These are phyloP conservation scores for Phytophthora kernoviae DNA, from an alignment of 352 stramenopile species.

Conservation along the genomic window DNA sequence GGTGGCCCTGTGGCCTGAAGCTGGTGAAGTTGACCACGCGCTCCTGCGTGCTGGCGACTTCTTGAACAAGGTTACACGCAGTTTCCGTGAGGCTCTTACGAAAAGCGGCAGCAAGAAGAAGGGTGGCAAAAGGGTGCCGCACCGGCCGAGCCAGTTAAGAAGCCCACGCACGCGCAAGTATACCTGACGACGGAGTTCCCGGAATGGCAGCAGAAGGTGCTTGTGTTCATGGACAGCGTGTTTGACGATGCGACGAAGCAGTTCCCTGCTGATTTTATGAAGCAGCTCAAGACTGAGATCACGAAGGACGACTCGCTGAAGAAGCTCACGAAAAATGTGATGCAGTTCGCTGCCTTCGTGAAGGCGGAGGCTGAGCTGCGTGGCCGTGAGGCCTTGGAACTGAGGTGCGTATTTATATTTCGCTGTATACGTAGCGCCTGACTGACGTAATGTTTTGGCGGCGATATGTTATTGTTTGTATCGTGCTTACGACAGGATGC, in stretches of 20 bases:
- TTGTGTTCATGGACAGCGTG: conserved; percentile 80
- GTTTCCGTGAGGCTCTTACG: conserved; percentile 87
- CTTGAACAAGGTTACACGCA: conserved; percentile 91
- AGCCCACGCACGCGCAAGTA: conserved; percentile 87
- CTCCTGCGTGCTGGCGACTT: conserved; percentile 94
- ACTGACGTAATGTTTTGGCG: conserved; percentile 12
- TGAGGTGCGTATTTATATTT: conserved; percentile 54
- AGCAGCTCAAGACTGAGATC: conserved; percentile 82
- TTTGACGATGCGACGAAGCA: conserved; percentile 64
- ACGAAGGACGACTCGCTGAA: conserved; percentile 80
- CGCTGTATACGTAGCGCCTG: neutral
- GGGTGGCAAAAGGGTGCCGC: conserved; percentile 85
- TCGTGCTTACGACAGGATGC: conserved; percentile 64
- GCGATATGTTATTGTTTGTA: conserved; percentile 11
- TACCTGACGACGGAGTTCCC: conserved; percentile 88
- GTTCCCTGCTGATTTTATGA: conserved; percentile 88
- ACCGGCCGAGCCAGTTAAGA: conserved; percentile 78
- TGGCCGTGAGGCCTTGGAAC: conserved; percentile 92
- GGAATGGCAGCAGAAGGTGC: conserved; percentile 84
- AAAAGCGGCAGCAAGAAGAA: conserved; percentile 89
- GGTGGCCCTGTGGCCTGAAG: conserved; percentile 86
- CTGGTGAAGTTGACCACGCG: conserved; percentile 91
- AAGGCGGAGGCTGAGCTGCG: conserved; percentile 93
- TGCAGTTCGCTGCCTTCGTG: conserved; percentile 97
- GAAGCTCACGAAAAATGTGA: conserved; percentile 94